phyloP scores from a whole-genome alignment of 345 rosid species.

The Melastoma malabathricum region DNA sequence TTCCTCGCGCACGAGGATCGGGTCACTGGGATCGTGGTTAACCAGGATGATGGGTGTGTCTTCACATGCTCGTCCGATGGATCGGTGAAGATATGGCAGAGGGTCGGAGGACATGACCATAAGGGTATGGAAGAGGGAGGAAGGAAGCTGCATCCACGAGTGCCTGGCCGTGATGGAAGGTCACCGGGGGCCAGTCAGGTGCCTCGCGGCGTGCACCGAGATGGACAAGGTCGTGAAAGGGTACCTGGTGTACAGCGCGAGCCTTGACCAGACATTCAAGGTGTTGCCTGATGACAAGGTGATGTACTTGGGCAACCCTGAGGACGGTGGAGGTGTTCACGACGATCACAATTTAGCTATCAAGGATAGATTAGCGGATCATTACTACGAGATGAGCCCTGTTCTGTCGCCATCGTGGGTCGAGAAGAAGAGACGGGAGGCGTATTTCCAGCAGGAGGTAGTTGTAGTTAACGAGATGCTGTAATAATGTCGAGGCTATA shows the following conservation, averaged over 20 bases:
- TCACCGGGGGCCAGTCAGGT: conserved; percentile 33
- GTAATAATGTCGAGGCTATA: no score
- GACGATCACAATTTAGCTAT: not conserved
- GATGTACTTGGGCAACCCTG: conserved; percentile 6
- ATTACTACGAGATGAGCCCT: conserved; percentile 26
- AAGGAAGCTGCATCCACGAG: conserved; percentile 40
- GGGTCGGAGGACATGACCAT: conserved; percentile 45
- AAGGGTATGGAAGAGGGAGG: conserved; percentile 43
- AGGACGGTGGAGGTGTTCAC: not conserved
- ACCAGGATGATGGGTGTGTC: conserved; percentile 41
- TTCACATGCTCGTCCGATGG: conserved; percentile 44
- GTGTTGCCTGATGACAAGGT: conserved; percentile 26
- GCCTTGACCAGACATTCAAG: conserved; percentile 40
- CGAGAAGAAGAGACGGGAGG: conserved; percentile 26
- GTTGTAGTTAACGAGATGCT: no score
- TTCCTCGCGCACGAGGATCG: conserved; percentile 38
- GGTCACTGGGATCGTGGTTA: conserved; percentile 27
- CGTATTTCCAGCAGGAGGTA: not conserved
- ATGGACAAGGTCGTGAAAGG: conserved; percentile 36
- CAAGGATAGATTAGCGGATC: not conserved
- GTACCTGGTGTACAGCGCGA: conserved; percentile 32
- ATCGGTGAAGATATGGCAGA: conserved; percentile 39
- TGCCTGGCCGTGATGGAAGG: conserved; percentile 39
- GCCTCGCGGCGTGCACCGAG: conserved; percentile 31
- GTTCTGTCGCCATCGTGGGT: conserved; percentile 49